phyloP scores from a whole-genome alignment of 345 rosid species.

The Eucalyptus curtisii region DNA sequence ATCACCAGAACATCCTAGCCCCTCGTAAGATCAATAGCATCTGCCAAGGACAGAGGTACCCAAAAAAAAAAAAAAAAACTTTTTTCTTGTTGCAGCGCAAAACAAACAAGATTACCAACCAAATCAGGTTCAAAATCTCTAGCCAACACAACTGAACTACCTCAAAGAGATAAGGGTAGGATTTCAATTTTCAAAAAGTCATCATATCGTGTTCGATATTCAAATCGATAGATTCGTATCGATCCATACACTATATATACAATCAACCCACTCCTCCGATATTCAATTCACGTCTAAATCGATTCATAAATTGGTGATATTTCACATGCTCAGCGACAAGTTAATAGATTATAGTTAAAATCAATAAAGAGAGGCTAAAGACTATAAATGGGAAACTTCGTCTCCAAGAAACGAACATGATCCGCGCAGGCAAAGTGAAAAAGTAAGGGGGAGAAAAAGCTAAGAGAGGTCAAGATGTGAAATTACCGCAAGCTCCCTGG shows the following conservation, averaged over 20 bases:
- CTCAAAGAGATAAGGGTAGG: neutral
- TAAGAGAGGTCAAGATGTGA: neutral
- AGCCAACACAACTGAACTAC: neutral
- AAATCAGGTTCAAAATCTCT: neutral
- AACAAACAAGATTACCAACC: neutral
- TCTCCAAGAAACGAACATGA: neutral
- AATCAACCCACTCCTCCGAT: neutral
- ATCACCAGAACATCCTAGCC: neutral
- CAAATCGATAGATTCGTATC: neutral
- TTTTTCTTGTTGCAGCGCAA: neutral
- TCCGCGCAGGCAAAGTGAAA: neutral
- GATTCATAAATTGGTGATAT: neutral
- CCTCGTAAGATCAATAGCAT: neutral
- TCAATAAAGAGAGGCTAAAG: neutral
- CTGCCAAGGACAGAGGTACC: neutral
- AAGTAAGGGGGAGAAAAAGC: neutral
- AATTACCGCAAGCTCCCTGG: slow-evolving; percentile 75
- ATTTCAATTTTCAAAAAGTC: neutral
- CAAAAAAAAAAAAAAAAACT: too few species aligned
- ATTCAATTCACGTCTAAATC: neutral
- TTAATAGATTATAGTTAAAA: neutral
- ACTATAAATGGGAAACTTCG: neutral
- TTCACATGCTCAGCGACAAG: neutral
- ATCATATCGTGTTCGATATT: neutral
- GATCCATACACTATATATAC: too few species aligned